Evolutionary conservation across 768 basidiomycete species (phyloP).

Genomic region (Leccinum subtestaceum): DNA sequence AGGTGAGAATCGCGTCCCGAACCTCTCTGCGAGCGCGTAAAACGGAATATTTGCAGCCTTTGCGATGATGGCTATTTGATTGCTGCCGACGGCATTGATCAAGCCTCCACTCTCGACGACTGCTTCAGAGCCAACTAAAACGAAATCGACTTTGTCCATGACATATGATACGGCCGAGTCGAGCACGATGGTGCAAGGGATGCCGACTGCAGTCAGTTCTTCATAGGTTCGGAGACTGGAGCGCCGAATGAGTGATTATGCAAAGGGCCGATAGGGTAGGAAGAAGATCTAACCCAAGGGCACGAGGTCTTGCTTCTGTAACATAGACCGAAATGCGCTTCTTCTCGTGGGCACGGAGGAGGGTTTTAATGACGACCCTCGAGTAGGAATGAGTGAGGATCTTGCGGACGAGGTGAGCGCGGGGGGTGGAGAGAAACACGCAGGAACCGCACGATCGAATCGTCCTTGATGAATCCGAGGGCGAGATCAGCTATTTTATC

Average conservation of each 20-base stretch:
- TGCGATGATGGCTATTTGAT: constrained; percentile 95
- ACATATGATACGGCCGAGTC: constrained; percentile 97
- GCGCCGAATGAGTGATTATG: constrained; percentile 3
- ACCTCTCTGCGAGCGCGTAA: constrained; percentile 94
- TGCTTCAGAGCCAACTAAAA: constrained; percentile 95
- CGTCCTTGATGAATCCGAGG: constrained; percentile 93
- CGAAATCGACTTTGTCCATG: constrained; percentile 94
- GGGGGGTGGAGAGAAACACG: constrained; percentile 14
- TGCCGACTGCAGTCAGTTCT: constrained; percentile 80
- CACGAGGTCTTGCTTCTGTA: constrained; percentile 90
- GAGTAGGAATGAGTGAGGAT: constrained; percentile 98
- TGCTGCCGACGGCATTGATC: constrained; percentile 91
- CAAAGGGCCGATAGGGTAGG: background rate
- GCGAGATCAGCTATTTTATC: constrained; percentile 85
- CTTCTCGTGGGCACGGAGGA: constrained; percentile 83
- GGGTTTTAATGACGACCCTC: constrained; percentile 89
- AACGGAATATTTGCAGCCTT: constrained; percentile 94
- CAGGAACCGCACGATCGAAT: constrained; percentile 64
- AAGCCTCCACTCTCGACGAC: constrained; percentile 95
- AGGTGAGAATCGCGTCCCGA: constrained; percentile 22
- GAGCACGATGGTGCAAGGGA: constrained; percentile 91
- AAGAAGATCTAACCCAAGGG: constrained; percentile 64
- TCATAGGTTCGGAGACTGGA: constrained; percentile 88
- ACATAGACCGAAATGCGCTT: constrained; percentile 98
- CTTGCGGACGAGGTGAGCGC: constrained; percentile 40